Evolutionary conservation across 2,329 filamentous ascomycete genomes (phyloP).

Genomic region (Fusarium circinatum): DNA sequence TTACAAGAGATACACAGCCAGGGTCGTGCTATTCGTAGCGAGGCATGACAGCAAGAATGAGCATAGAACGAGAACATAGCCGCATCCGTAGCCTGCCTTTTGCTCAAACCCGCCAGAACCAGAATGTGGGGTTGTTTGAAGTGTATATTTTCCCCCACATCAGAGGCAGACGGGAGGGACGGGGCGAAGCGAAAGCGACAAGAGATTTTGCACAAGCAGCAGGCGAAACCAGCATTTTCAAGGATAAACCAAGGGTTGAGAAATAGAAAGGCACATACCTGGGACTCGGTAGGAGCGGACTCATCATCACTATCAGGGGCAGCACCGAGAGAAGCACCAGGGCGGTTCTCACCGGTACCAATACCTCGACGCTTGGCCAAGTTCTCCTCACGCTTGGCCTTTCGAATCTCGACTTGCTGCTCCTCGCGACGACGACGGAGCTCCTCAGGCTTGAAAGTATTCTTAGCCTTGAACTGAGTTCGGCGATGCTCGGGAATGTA

Average conservation of each 20-base stretch:
- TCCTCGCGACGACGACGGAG: slow-evolving; percentile 97
- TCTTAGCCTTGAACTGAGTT: slow-evolving; percentile 99
- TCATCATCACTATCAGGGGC: slow-evolving; percentile 98
- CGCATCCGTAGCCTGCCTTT: slow-evolving; percentile 5
- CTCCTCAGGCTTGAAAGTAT: slow-evolving; percentile 98
- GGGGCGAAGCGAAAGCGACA: slow-evolving; percentile 22
- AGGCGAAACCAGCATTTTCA: not conserved
- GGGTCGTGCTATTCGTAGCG: slow-evolving; percentile 4
- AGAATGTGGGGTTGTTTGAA: slow-evolving; percentile 48
- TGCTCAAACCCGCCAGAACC: slow-evolving; percentile 26
- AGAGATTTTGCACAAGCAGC: slow-evolving; percentile 11
- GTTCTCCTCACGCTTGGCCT: slow-evolving; percentile 98
- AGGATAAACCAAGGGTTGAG: slow-evolving; percentile 9
- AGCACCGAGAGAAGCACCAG: slow-evolving; percentile 84
- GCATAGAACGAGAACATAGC: slow-evolving; percentile 17
- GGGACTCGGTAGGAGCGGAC: slow-evolving; percentile 90
- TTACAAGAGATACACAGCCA: slow-evolving; percentile 1
- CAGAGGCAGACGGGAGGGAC: slow-evolving; percentile 35
- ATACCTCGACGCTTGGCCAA: slow-evolving; percentile 98
- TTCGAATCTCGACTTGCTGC: slow-evolving; percentile 98
- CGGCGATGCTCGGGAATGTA: slow-evolving; percentile 99
- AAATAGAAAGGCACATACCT: slow-evolving; percentile 68
- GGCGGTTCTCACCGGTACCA: slow-evolving; percentile 80
- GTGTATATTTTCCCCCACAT: slow-evolving; percentile 49
- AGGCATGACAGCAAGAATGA: slow-evolving; percentile 6